phyloP scores from a whole-genome alignment of 768 basidiomycete genomes.

The Podaxis sp. region DNA sequence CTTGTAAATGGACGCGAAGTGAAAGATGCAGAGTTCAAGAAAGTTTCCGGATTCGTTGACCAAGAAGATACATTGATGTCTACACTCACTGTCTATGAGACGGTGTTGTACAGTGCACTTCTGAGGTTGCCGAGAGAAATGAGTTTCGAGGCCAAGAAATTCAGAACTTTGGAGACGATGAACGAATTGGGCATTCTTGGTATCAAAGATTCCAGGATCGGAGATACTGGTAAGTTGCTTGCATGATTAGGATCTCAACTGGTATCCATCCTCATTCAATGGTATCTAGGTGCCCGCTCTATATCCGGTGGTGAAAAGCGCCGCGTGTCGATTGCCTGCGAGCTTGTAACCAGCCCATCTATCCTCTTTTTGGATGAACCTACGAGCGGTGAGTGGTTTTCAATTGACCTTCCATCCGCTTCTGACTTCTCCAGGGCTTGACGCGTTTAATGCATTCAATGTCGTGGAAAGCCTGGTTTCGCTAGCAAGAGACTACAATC shows the following conservation, averaged over 20 bases:
- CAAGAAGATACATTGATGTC: constrained; percentile 98
- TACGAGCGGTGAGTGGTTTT: constrained; percentile 70
- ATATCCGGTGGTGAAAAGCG: constrained; percentile 99
- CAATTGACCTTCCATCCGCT: neutral
- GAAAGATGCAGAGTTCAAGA: constrained; percentile 68
- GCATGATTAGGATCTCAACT: neutral
- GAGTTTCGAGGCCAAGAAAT: constrained; percentile 94
- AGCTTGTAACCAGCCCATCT: constrained; percentile 94
- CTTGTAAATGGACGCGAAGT: constrained; percentile 86
- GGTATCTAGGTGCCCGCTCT: constrained; percentile 64
- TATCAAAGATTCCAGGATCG: constrained; percentile 88
- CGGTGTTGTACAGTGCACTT: constrained; percentile 89
- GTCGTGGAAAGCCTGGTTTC: constrained; percentile 87
- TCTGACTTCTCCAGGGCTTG: constrained; percentile 58
- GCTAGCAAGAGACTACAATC: constrained; percentile 83
- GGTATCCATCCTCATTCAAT: neutral
- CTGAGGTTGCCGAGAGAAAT: constrained; percentile 90
- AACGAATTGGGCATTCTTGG: constrained; percentile 90
- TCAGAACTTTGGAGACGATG: constrained; percentile 91
- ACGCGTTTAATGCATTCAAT: constrained; percentile 93
- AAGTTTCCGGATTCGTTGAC: constrained; percentile 92
- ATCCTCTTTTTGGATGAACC: constrained; percentile 97
- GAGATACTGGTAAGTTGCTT: constrained; percentile 65
- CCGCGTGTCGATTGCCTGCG: constrained; percentile 95
- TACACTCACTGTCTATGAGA: constrained; percentile 97